Percentiles rank a stretch among this genome's conserved stretches.
Evolutionary conservation across 441 rosid genomes (phyloP).

Genomic region (Euphorbia celastroides): DNA sequence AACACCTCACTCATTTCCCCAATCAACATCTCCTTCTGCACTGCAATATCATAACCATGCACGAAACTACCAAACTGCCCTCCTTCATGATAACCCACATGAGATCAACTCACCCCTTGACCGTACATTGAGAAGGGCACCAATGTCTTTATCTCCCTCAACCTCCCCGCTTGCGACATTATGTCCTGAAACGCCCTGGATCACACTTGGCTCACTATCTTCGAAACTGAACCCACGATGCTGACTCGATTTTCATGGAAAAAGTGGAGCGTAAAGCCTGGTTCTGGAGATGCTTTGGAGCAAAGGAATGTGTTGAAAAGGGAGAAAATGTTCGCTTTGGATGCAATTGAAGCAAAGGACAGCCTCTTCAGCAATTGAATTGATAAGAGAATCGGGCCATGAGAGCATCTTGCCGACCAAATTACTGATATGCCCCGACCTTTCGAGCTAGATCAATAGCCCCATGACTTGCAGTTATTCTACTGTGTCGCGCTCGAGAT

Average conservation of each 20-base stretch:
- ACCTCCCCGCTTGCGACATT: neutral
- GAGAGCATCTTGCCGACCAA: slow-evolving; percentile 24
- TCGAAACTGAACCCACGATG: slow-evolving; percentile 23
- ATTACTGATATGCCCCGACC: slow-evolving; percentile 6
- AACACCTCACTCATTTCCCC: slow-evolving; percentile 23
- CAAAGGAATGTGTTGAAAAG: slow-evolving; percentile 22
- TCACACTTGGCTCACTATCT: slow-evolving; percentile 35
- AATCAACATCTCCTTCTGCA: slow-evolving; percentile 15
- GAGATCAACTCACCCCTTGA: neutral
- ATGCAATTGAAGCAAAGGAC: slow-evolving; percentile 37
- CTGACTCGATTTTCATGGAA: slow-evolving; percentile 29
- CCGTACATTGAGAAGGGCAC: neutral
- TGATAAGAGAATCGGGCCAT: slow-evolving; percentile 30
- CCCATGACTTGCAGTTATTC: slow-evolving; percentile 53
- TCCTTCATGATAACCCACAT: neutral
- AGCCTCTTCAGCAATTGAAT: slow-evolving; percentile 47
- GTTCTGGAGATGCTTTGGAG: slow-evolving; percentile 24
- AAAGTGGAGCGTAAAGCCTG: slow-evolving; percentile 24
- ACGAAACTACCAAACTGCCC: neutral
- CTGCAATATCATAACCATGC: slow-evolving; percentile 1
- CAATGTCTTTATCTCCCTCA: neutral
- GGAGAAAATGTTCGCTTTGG: slow-evolving; percentile 13
- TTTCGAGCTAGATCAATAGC: slow-evolving; percentile 53
- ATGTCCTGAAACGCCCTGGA: slow-evolving; percentile 49
- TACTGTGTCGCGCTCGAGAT: slow-evolving; percentile 34